A percentile compares a stretch with the other conserved stretches of the same genome.
Evolutionary conservation across 2,329 filamentous ascomycete species (phyloP).

Genomic region (Tolypocladium tundrense): DNA sequence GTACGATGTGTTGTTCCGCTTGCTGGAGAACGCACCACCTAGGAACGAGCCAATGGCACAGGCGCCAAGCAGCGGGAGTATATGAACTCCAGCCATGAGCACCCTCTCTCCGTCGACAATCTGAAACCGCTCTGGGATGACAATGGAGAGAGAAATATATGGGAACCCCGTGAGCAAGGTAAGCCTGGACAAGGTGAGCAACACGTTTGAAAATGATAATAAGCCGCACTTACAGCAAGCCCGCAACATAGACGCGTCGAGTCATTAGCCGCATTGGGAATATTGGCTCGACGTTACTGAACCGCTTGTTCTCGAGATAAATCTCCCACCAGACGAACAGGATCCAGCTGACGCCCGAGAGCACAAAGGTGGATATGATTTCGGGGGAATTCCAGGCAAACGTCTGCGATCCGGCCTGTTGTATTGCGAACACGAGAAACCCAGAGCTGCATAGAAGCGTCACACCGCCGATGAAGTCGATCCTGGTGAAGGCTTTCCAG

Average conservation of each 20-base stretch:
- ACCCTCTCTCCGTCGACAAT: conserved; percentile 44
- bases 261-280: conserved; percentile 39
- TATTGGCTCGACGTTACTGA: conserved; percentile 38
- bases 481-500: conserved; percentile 31
- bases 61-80: conserved; percentile 47
- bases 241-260: conserved; percentile 39
- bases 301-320: conserved; percentile 25
- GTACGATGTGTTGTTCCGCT: conserved; percentile 41
- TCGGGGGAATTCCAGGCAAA: conserved; percentile 40
- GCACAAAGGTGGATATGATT: conserved; percentile 37
- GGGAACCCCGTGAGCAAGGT: conserved; percentile 47
- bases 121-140: conserved; percentile 50
- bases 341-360: conserved; percentile 37
- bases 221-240: conserved; percentile 33
- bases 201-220: neutral
- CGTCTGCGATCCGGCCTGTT: conserved; percentile 43
- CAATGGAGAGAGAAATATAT: conserved; percentile 47
- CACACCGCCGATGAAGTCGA: conserved; percentile 42
- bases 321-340: conserved; percentile 42
- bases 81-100: conserved; percentile 44
- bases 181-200: conserved; percentile 24
- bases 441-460: conserved; percentile 41
- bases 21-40: conserved; percentile 42
- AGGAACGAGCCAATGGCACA: conserved; percentile 47
- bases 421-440: conserved; percentile 44